Percentiles rank a stretch among this genome's conserved stretches.
These are phyloP conservation scores for Thelonectria blattea DNA, from an alignment of 2,329 filamentous ascomycete species.

Conservation along the genomic window DNA sequence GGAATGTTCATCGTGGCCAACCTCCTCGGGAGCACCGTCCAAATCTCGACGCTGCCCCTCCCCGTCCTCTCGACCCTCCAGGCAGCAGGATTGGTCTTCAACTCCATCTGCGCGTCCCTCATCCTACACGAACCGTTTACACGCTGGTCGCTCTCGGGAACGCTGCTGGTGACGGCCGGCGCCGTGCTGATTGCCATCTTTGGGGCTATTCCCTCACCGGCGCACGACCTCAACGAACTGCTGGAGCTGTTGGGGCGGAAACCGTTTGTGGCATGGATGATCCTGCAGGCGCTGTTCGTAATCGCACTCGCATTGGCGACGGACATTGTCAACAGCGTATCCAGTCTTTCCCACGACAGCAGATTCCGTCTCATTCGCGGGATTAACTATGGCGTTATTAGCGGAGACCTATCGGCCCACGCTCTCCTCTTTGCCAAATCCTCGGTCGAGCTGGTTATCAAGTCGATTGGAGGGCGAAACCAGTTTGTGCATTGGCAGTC, in stretches of 20 bases:
- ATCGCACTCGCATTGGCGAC: conserved; percentile 68
- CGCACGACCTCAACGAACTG: conserved; percentile 84
- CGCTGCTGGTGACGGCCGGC: conserved; percentile 82
- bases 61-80: conserved; percentile 95
- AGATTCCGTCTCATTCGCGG: conserved; percentile 79
- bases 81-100: conserved; percentile 95
- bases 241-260: conserved; percentile 74
- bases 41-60: conserved; percentile 93
- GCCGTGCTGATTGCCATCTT: conserved; percentile 94
- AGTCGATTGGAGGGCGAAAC: conserved; percentile 84
- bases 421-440: conserved; percentile 93
- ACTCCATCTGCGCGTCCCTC: conserved; percentile 94
- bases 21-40: conserved; percentile 91
- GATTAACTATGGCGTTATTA: conserved; percentile 86
- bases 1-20: conserved; percentile 96
- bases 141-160: conserved; percentile 88
- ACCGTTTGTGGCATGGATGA: conserved; percentile 89
- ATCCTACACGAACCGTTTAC: conserved; percentile 95
- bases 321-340: conserved; percentile 59
- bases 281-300: conserved; percentile 76
- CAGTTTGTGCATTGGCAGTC: conserved; percentile 96
- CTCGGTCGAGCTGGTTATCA: conserved; percentile 90
- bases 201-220: conserved; percentile 90
- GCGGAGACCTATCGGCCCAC: conserved; percentile 92
- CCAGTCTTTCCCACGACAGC: conserved; percentile 62